A percentile compares a stretch with the other conserved stretches of the same genome.
Evolutionary conservation across 495 filamentous ascomycete species (phyloP).

Genomic region (Penicillium fimorum): DNA sequence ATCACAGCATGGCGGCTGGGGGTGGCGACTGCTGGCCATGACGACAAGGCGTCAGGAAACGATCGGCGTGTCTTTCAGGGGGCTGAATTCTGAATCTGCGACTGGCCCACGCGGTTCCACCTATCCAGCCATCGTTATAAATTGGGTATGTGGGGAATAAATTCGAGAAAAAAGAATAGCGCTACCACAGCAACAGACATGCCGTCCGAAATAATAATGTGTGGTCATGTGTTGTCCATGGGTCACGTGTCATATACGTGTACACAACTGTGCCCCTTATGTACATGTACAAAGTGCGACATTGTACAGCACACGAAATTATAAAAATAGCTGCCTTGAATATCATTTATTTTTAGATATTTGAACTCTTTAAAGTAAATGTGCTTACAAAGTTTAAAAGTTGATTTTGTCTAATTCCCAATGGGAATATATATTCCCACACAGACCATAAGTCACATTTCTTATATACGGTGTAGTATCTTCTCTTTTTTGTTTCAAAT

Average conservation of each 20-base stretch:
- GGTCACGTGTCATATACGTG: neutral
- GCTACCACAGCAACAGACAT: neutral
- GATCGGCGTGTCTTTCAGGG: slow-evolving; percentile 19
- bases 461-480: neutral
- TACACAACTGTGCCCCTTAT: neutral
- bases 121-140: slow-evolving; percentile 2
- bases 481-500: neutral
- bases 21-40: slow-evolving; percentile 17
- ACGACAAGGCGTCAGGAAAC: slow-evolving; percentile 20
- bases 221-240: neutral
- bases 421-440: neutral
- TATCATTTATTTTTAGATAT: neutral
- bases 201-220: neutral
- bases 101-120: slow-evolving; percentile 4
- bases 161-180: neutral
- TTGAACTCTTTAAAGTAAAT: neutral
- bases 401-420: neutral
- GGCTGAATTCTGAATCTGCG: slow-evolving; percentile 14
- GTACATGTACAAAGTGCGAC: neutral
- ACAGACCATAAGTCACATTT: neutral
- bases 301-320: neutral
- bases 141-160: slow-evolving; percentile 9
- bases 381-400: neutral
- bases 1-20: slow-evolving; percentile 8
- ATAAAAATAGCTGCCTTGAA: neutral